Evolutionary conservation across 2,329 filamentous ascomycete genomes (phyloP).

Genomic region (Chaetomium strumarium): DNA sequence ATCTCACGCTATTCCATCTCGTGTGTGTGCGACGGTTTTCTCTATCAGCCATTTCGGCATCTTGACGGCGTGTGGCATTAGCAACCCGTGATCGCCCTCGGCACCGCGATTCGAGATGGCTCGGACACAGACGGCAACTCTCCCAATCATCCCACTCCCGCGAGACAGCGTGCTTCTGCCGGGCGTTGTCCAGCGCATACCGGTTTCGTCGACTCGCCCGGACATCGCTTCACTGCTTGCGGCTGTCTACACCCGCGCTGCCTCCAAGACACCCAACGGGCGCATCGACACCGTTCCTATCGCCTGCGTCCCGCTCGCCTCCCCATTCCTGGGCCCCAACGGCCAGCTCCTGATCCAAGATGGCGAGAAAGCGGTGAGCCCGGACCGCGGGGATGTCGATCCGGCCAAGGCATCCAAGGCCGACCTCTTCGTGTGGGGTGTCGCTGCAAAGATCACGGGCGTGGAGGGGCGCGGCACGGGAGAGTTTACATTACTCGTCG

Average conservation of each 20-base stretch:
- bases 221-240: constrained; percentile 87
- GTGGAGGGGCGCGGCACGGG: constrained; percentile 69
- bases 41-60: too few relatives aligned
- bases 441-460: constrained; percentile 70
- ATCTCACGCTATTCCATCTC: too few relatives aligned
- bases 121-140: constrained; percentile 37
- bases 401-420: constrained; percentile 56
- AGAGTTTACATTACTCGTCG: constrained; percentile 79
- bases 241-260: constrained; percentile 71
- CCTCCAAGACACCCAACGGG: constrained; percentile 59
- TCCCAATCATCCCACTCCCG: constrained; percentile 79
- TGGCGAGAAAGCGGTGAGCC: constrained; percentile 46
- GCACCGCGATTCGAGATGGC: constrained; percentile 22
- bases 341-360: constrained; percentile 71
- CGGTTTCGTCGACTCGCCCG: constrained; percentile 70
- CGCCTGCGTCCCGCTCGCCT: constrained; percentile 80
- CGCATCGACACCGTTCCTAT: constrained; percentile 66
- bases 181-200: constrained; percentile 76
- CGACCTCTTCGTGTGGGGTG: constrained; percentile 79
- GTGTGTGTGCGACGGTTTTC: too few relatives aligned
- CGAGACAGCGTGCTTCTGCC: constrained; percentile 78
- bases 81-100: too few relatives aligned
- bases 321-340: constrained; percentile 64
- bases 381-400: constrained; percentile 45
- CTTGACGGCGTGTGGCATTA: too few relatives aligned